Conservation (phyloP, 306 rosid genomes). For the Alnus glutinosa region DNA sequence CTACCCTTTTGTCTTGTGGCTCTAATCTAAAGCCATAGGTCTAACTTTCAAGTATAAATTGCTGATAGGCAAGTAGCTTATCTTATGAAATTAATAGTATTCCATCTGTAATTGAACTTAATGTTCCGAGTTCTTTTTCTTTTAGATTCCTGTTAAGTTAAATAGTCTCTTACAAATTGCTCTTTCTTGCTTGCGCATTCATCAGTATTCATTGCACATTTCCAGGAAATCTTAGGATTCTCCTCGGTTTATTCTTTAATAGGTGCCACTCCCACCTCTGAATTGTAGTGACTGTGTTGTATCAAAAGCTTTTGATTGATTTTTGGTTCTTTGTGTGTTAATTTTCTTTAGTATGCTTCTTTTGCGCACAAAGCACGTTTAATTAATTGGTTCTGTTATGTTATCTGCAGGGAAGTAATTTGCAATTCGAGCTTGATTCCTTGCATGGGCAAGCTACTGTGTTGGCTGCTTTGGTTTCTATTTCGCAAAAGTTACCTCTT, state of each 20-base stretch:
- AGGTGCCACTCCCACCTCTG: not conserved
- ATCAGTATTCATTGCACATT: not conserved
- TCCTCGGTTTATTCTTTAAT: not conserved
- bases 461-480: slow-evolving; percentile 86
- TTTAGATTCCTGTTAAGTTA: not conserved
- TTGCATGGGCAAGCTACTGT: slow-evolving; percentile 94
- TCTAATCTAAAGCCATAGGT: not conserved
- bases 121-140: not conserved
- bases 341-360: not conserved
- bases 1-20: not conserved
- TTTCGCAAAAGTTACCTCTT: slow-evolving; percentile 88
- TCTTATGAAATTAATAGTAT: not conserved
- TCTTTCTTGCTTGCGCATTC: not conserved
- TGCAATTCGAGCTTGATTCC: slow-evolving; percentile 82
- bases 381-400: slow-evolving; percentile 23
- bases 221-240: not conserved
- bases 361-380: not conserved
- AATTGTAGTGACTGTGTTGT: not conserved
- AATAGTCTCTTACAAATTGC: not conserved
- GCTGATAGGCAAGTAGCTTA: not conserved
- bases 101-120: not conserved
- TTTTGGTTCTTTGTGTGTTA: not conserved
- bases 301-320: not conserved
- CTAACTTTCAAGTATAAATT: not conserved
- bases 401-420: slow-evolving; percentile 66